Evolutionary conservation across 768 basidiomycete genomes (phyloP).

Genomic region (Trametes maxima): DNA sequence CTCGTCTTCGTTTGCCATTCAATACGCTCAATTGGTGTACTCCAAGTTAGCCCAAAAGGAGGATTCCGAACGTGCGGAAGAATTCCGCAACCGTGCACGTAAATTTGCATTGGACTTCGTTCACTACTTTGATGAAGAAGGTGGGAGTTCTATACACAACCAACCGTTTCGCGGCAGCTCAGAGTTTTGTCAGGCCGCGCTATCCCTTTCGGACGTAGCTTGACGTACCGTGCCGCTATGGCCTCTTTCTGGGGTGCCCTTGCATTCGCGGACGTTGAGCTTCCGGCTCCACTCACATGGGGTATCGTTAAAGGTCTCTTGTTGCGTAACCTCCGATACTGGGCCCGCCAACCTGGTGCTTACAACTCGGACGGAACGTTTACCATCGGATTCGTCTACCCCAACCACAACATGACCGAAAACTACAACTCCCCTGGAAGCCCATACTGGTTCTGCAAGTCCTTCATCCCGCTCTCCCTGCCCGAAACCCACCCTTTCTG

Average conservation of each 20-base stretch:
- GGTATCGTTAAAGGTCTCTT: slow-evolving; percentile 75
- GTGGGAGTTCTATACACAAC: slow-evolving; percentile 35
- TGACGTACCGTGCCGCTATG: slow-evolving; percentile 83
- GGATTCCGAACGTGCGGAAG: slow-evolving; percentile 65
- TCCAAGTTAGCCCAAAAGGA: slow-evolving; percentile 63
- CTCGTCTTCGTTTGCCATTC: slow-evolving; percentile 78
- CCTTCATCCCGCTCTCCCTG: slow-evolving; percentile 67
- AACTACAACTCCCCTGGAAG: slow-evolving; percentile 82
- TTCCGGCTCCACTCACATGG: slow-evolving; percentile 72
- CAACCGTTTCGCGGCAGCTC: too few species aligned
- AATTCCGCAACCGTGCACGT: slow-evolving; percentile 63
- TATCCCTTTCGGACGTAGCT: slow-evolving; percentile 74
- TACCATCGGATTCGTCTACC: slow-evolving; percentile 71
- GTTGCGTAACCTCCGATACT: slow-evolving; percentile 71
- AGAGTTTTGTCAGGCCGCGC: slow-evolving; percentile 53
- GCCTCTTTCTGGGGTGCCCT: slow-evolving; percentile 78
- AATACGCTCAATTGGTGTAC: slow-evolving; percentile 72
- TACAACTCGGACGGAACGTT: slow-evolving; percentile 66
- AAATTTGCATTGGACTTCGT: slow-evolving; percentile 70
- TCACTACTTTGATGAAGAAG: slow-evolving; percentile 75
- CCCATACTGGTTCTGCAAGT: slow-evolving; percentile 83
- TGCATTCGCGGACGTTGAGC: slow-evolving; percentile 69
- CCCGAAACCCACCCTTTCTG: slow-evolving; percentile 74
- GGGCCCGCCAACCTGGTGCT: slow-evolving; percentile 65
- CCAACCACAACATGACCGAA: slow-evolving; percentile 74